Conservation (phyloP, 1,284 basidiomycete genomes). For the Ganoderma meredithae region DNA sequence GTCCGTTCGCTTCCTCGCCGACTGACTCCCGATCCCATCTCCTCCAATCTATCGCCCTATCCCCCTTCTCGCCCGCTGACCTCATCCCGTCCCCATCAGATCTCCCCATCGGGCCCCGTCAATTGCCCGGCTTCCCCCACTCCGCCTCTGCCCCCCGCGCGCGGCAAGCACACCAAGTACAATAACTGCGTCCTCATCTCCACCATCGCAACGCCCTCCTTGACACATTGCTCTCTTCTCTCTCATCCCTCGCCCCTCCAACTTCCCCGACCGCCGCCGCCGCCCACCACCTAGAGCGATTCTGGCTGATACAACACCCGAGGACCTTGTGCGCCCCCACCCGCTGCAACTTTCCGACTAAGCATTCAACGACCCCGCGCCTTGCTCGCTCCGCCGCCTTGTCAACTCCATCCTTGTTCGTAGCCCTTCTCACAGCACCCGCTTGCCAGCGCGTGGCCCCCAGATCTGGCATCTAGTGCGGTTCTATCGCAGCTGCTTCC, state of each 20-base stretch:
- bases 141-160: not conserved
- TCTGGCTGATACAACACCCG: not conserved
- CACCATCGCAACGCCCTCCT: conserved; percentile 1
- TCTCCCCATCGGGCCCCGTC: conserved; percentile 20
- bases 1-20: conserved; percentile 4
- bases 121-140: conserved; percentile 19
- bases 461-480: conserved; percentile 3
- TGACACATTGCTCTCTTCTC: not conserved
- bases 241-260: not conserved
- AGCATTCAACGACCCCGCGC: not conserved
- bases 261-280: conserved; percentile 1
- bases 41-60: conserved; percentile 8
- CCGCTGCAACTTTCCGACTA: not conserved
- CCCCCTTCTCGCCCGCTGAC: conserved; percentile 13
- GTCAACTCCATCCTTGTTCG: not conserved
- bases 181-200: not conserved
- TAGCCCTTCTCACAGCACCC: not conserved
- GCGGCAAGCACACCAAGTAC: not conserved
- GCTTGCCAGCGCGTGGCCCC: not conserved
- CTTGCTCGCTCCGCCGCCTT: conserved; percentile 1
- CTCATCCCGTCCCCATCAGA: conserved; percentile 16
- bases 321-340: not conserved
- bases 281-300: not conserved
- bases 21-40: conserved; percentile 23
- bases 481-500: conserved; percentile 10